Evolutionary conservation across 306 rosid genomes (phyloP), one percentile per base, ranked within the genome.

Genomic region (Sophora flavescens): DNA sequence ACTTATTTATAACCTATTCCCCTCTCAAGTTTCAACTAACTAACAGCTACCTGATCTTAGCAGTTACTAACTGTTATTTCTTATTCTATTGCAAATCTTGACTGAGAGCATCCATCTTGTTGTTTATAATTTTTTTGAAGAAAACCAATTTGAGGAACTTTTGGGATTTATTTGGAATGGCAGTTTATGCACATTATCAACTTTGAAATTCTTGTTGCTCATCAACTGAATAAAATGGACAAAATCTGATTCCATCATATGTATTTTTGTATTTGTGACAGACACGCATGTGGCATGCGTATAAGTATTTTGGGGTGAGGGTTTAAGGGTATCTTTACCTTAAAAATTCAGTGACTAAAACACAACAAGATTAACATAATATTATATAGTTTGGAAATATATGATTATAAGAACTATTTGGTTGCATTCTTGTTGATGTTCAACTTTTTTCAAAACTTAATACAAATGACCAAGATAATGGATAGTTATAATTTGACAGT

Each of bases 91-190:
- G 44, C 54, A 13, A 54, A 9, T 45, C 57, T 28, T 50, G 71
- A 53, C 28, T 44, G 33, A 54, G 33, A 54, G 47, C 54, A 64
- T 64, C 63, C 14, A 44, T 47, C 33, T 76, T 39, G 41, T 9
- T 0, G 6, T 44, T 6, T 26, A 14, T 51, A 13, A 28, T 13
- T 63, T 63, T 63, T 75, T 48, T 50, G n/a, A 17, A 35, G 15
- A 50, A 33, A 75, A 35, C 36, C 52, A 48, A 13, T 50, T 6
- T 48, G 53, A 65, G 26, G 3, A 42, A 65, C 11, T 65, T 38
- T 14, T 7, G 42, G 67, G 47, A 30, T 41, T 72, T 35, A 63
- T 53, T 71, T 63, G 58, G 74, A 58, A 15, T 63, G n/a, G 33
- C 52, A 35, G 42, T 39, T 63, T 38, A n/a, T 61, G 26, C 47